Evolutionary conservation across 106 monocot genomes (phyloP).

Genomic region (Acorus calamus): DNA sequence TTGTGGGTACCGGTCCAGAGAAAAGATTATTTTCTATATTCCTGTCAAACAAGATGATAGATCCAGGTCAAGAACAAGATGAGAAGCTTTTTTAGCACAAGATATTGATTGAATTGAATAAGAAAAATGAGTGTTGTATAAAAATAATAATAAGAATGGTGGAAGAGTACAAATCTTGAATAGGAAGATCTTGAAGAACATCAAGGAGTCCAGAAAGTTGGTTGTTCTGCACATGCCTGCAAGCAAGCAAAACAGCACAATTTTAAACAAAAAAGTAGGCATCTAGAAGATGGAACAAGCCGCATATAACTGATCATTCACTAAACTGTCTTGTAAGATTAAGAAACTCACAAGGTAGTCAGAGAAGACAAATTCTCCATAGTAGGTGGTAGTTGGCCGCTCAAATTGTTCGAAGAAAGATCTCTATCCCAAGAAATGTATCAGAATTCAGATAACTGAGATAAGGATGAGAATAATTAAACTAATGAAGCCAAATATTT

Average conservation of each 20-base stretch:
- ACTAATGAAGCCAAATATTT: background rate
- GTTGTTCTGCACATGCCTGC: constrained; percentile 81
- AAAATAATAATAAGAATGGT: background rate
- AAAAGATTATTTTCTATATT: constrained; percentile 86
- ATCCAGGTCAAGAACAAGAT: too few relatives aligned
- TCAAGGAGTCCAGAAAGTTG: constrained; percentile 66
- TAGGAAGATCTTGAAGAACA: constrained; percentile 79
- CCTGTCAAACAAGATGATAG: constrained; percentile 27
- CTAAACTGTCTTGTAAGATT: background rate
- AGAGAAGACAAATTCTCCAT: constrained; percentile 71
- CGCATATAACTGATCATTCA: constrained; percentile 1
- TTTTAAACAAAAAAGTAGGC: background rate
- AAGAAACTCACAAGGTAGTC: constrained; percentile 72
- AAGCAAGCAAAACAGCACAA: constrained; percentile 9
- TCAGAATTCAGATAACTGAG: constrained; percentile 1
- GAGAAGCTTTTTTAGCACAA: too few relatives aligned
- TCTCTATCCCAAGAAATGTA: constrained; percentile 36
- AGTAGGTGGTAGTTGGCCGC: constrained; percentile 70
- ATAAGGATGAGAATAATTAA: too few relatives aligned
- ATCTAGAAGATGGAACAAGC: constrained; percentile 5
- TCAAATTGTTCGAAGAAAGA: constrained; percentile 78
- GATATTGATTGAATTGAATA: too few relatives aligned
- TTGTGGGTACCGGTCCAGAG: constrained; percentile 68
- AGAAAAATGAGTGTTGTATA: background rate
- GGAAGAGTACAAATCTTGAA: constrained; percentile 66